Evolutionary conservation across 768 basidiomycete species (phyloP), one percentile per base, ranked within the genome.

Genomic region (Cantharellus cinnabarinus): DNA sequence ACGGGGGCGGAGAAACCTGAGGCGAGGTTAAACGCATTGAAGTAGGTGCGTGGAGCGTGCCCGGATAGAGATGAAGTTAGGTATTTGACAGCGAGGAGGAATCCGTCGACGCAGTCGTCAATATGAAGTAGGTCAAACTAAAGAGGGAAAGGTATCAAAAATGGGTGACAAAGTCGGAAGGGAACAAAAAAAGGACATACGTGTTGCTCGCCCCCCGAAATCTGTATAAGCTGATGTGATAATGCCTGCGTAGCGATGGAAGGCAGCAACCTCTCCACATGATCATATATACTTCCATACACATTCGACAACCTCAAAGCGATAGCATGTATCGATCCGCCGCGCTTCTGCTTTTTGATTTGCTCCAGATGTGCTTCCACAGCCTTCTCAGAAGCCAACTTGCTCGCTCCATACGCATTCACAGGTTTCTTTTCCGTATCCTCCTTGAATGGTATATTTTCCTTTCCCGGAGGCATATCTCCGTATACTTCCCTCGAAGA

Each of bases 401-500:
- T 66, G 10, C 66, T 67, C 56, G 63, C 56, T 0, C 69, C 68
- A n/a, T 67, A 59, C 2, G 64, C 65, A 41, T 62, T 66, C 15
- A 41, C 50, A 3, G 65, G 63, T 3, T 59, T 58, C 41, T 57
- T 64, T 41, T 60, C 58, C 1, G 58, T 38, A 39, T 66, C 62
- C 29, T 48, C 44, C 10, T 29, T 10, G 41, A 37, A 41, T 59
- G 35, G 29, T 37, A 51, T 14, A 34, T 38, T 7, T 35, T 35
- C 10, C 29, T 48, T 29, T 10, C 44, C 44, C 44, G 10, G 44
- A 48, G 44, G 29, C 20, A 29, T 29, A 50, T 60, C 60, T 3
- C 64, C 64, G 59, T 66, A 67, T 3, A 70, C 67, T 29, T 68
- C 68, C 57, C 66, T 61, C 38, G 65, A 64, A 0, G 66, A 67